Base-by-base conservation (phyloP, 345 rosid species). In the Erodium maritimum region DNA sequence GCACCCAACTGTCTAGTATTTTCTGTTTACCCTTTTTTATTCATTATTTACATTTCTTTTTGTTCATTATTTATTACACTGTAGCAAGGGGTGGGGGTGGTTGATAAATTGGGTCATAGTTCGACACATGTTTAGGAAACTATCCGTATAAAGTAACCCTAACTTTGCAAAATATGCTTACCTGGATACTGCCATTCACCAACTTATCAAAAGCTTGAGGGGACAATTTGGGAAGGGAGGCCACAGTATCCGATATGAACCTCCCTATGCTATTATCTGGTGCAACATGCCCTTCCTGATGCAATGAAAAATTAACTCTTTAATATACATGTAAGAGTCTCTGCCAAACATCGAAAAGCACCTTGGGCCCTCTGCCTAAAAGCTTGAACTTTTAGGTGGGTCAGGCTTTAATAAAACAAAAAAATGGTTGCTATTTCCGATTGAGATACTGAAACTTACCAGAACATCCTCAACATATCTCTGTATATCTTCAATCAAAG, bases 171-270 rank as follows among this genome's bases (percentile, higher is more conserved):
- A 25, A 25, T 2, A 25, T 2, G 3, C 57, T 66, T 77, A 90
- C 99, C 97, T 90, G 99, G 63, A 93, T 74, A 52, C 76, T 82
- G 71, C 83, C 97, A 23, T 90, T 87, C 59, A 90, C 79, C 1
- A 90, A 88, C 80, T 84, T 87, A 73, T 93, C 97, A 17, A 93
- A 84, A 17, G 79, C 84, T 48, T 72, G 75, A 18, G 94, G 88
- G 5, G 96, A 69, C 52, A 90, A 61, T 73, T 82, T 87, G 1
- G 97, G 99, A 53, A 90, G 75, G n/a, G 90, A 80, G 3, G 85
- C 68, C 42, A 90, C 85, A 29, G 85, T 62, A 10, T 85, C 95
- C 16, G 90, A 75, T 68, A 93, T 75, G 64, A 66, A 66, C 61
- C 96, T 73, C 56, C 99, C 99, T 12, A 87, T 75, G 58, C 56